Percentiles rank a stretch among this genome's conserved stretches.
Evolutionary conservation across 1,284 basidiomycete species (phyloP).

Genomic region (Austropuccinia psidii): DNA sequence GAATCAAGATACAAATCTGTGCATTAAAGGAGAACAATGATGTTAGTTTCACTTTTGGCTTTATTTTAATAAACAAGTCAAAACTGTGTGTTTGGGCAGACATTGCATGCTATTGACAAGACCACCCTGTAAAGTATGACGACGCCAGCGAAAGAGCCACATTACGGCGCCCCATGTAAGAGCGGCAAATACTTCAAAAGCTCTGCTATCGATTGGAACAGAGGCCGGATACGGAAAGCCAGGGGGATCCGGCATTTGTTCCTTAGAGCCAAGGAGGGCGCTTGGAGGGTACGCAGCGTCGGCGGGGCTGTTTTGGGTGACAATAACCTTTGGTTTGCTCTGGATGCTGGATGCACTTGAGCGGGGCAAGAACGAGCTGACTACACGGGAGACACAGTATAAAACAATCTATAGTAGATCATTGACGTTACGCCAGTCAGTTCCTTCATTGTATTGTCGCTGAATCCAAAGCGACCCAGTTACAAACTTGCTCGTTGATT

Average conservation of each 20-base stretch:
- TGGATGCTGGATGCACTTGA: conserved; percentile 37
- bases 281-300: conserved; percentile 46
- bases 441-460: no score
- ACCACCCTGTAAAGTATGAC: conserved; percentile 83
- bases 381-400: conserved; percentile 53
- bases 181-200: conserved; percentile 82
- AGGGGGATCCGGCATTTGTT: conserved; percentile 46
- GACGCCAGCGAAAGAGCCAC: conserved; percentile 82
- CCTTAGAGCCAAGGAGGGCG: conserved; percentile 48
- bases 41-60: background rate
- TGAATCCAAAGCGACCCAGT: background rate
- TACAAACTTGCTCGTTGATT: conserved; percentile 90
- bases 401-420: conserved; percentile 72
- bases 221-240: conserved; percentile 53
- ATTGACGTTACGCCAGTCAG: no score
- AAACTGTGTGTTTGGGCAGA: background rate
- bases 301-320: conserved; percentile 41
- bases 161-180: conserved; percentile 93
- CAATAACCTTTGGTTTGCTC: conserved; percentile 44
- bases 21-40: background rate
- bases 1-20: conserved; percentile 36
- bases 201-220: conserved; percentile 66
- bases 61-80: background rate
- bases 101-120: conserved; percentile 57
- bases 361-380: conserved; percentile 44